Conservation (phyloP, 305 asterid genomes). For the Fraxinus baroniana region DNA sequence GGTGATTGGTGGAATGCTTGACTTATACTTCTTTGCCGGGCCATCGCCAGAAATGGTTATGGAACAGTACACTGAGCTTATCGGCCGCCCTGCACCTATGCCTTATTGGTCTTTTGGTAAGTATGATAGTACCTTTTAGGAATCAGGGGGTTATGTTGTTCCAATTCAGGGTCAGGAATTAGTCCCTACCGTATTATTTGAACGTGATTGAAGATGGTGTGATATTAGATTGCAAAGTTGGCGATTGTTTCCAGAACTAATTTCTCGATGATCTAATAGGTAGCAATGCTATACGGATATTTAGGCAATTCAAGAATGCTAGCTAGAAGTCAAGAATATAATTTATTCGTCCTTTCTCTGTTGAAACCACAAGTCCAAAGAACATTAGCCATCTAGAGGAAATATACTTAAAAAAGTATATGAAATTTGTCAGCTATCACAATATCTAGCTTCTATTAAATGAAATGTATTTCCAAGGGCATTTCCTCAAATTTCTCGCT, state of each 20-base stretch:
- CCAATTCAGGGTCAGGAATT: background rate
- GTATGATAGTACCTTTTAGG: slow-evolving; percentile 5
- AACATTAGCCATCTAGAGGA: background rate
- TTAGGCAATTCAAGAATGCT: background rate
- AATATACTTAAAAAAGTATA: background rate
- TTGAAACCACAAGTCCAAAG: background rate
- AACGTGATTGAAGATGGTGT: background rate
- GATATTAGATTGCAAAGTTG: background rate
- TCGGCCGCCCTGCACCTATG: slow-evolving; percentile 91
- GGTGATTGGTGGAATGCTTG: slow-evolving; percentile 76
- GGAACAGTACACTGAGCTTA: slow-evolving; percentile 75
- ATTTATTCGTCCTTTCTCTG: background rate
- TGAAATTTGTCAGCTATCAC: background rate
- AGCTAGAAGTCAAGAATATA: background rate
- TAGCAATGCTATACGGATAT: background rate
- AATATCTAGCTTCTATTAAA: background rate
- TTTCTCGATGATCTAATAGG: background rate
- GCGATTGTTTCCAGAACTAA: background rate
- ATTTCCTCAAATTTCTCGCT: background rate
- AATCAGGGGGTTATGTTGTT: background rate
- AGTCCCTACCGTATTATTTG: background rate
- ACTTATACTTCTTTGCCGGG: slow-evolving; percentile 73
- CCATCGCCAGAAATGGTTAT: slow-evolving; percentile 69
- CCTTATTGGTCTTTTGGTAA: slow-evolving; percentile 95
- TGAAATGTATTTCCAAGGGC: background rate